Base-by-base conservation (phyloP, 148 eudicot genomes). In the Spergularia bocconei region DNA sequence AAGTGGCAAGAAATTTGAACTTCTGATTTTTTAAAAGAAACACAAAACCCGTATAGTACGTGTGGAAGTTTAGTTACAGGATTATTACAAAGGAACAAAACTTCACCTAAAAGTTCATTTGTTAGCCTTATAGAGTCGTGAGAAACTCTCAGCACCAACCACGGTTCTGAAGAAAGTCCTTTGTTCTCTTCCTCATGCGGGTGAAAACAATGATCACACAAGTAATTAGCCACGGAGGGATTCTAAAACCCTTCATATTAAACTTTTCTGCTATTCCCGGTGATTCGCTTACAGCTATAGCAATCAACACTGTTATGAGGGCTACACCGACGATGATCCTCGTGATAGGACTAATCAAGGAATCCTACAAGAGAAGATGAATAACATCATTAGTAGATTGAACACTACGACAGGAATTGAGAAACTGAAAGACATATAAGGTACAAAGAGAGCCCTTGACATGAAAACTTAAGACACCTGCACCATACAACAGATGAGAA, bases 151-250 rank as follows among this genome's bases (percentile, higher is more conserved):
- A 80, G 23, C 76, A 86, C 82, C 82, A 74, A 62, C 87, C 80
- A 56, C 88, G 84, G 2, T 67, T 88, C 67, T 72, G 69, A 4
- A 88, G 72, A 79, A 90, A 88, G 85, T 83, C 84, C 71, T 58
- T 85, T 11, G 94, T 92, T 83, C 96, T 84, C 85, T 95, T 95
- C 82, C 96, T 89, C 89, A 89, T 70, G 71, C 99, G 97, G 63
- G 87, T 91, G 87, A 95, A 95, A 41, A 92, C 85, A 51, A 95
- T 89, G 73, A 92, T 86, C 2, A 70, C 99, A 76, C 91, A 90
- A 52, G 97, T 88, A 69, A 95, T 84, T 79, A 95, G 41, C 99
- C 99, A 95, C 13, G 99, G 96, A 78, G 99, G 91, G 75, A 95
- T 75, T 72, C 86, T 82, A 63, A 78, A 74, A 11, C 87, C 91